These are phyloP conservation scores for Oryza officinalis DNA, from an alignment of 176 grass and related monocot species.

Conservation along the genomic window DNA sequence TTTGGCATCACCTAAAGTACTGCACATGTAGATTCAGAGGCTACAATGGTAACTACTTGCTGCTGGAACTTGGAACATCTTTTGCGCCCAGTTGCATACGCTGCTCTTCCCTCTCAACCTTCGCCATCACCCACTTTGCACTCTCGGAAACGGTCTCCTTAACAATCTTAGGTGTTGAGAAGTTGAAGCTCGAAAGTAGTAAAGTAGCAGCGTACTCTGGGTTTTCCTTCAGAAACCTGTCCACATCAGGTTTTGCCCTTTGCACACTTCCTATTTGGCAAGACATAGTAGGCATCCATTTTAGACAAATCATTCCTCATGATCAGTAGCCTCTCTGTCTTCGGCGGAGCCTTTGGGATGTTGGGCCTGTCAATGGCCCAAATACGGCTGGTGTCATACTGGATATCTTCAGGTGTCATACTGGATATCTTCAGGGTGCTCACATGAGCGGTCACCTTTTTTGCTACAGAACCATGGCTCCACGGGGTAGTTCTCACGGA, in stretches of 20 bases:
- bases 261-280: constrained; percentile 55
- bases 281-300: constrained; percentile 51
- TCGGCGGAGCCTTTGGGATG: constrained; percentile 48
- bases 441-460: constrained; percentile 43
- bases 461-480: constrained; percentile 56
- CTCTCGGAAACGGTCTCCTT: constrained; percentile 36
- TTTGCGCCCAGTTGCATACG: not conserved
- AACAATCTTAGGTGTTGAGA: constrained; percentile 44
- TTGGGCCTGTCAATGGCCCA: constrained; percentile 61
- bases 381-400: constrained; percentile 45
- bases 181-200: constrained; percentile 51
- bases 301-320: constrained; percentile 57
- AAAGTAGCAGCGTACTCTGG: constrained; percentile 43
- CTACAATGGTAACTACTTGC: not conserved
- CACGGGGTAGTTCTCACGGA: constrained; percentile 36
- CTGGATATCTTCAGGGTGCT: constrained; percentile 23
- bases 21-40: not conserved
- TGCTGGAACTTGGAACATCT: not conserved
- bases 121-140: constrained; percentile 16
- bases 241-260: constrained; percentile 35
- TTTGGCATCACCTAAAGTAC: not conserved
- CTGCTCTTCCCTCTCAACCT: not conserved
- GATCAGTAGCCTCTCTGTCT: constrained; percentile 34
- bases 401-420: constrained; percentile 37
- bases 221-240: constrained; percentile 51